Conservation (phyloP, 345 rosid genomes). For the Corymbia maculata region DNA sequence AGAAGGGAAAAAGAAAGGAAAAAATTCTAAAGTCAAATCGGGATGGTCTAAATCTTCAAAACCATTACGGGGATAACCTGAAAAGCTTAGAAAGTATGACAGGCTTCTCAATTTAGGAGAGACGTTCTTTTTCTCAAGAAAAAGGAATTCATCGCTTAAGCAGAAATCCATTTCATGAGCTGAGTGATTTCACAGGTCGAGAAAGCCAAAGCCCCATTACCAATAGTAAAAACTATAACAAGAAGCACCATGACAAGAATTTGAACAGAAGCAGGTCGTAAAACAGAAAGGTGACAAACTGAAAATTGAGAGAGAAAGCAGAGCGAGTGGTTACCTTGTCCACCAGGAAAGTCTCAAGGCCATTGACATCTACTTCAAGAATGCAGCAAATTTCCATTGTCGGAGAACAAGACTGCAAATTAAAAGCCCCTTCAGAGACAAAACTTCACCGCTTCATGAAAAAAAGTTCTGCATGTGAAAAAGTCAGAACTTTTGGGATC, state of each 20-base stretch:
- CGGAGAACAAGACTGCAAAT: background rate
- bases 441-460: background rate
- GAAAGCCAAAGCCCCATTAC: background rate
- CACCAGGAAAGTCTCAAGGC: conserved; percentile 37
- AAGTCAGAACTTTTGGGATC: background rate
- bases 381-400: conserved; percentile 29
- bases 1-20: background rate
- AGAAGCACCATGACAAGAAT: background rate
- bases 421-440: background rate
- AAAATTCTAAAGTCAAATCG: background rate
- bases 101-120: background rate
- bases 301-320: background rate
- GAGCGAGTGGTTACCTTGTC: conserved; percentile 22
- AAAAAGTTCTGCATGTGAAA: background rate
- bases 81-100: background rate
- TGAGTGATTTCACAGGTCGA: background rate
- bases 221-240: background rate
- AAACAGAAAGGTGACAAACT: background rate
- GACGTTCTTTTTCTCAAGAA: background rate
- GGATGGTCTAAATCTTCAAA: background rate
- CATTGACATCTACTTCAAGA: conserved; percentile 53
- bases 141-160: background rate
- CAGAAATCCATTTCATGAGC: background rate
- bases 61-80: background rate
- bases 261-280: background rate